Conservation (phyloP, 495 filamentous ascomycete species). For the Neurospora intermedia region DNA sequence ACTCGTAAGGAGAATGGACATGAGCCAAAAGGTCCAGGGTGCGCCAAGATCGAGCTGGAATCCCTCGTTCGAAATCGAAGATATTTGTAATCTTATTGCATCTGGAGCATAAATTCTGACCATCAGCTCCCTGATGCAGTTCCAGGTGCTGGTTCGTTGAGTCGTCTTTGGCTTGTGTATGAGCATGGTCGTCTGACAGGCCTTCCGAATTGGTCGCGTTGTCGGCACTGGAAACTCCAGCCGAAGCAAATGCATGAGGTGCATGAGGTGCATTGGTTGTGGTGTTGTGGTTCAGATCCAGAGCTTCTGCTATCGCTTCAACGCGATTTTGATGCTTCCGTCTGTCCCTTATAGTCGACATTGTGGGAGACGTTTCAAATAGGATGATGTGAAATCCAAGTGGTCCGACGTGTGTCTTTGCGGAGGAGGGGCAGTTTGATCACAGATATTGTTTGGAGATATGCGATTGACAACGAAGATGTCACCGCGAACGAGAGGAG, state of each 20-base stretch:
- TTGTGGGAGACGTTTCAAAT: neutral
- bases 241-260: neutral
- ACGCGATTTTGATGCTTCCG: neutral
- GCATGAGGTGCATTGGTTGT: neutral
- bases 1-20: too few relatives aligned
- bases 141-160: neutral
- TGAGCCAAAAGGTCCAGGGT: neutral
- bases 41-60: neutral
- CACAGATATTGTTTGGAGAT: too few relatives aligned
- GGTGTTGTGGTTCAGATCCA: neutral
- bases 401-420: neutral
- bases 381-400: neutral
- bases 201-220: neutral
- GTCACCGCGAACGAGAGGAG: neutral
- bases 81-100: neutral
- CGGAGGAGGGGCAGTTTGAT: too few relatives aligned
- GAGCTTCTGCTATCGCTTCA: neutral
- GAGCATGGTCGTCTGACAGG: neutral
- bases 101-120: neutral
- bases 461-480: too few relatives aligned
- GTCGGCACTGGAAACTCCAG: neutral
- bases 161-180: neutral
- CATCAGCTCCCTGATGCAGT: neutral
- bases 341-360: neutral
- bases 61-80: neutral